Evolutionary conservation across 2,329 filamentous ascomycete genomes (phyloP).

Genomic region (Aureobasidium leucospermi): DNA sequence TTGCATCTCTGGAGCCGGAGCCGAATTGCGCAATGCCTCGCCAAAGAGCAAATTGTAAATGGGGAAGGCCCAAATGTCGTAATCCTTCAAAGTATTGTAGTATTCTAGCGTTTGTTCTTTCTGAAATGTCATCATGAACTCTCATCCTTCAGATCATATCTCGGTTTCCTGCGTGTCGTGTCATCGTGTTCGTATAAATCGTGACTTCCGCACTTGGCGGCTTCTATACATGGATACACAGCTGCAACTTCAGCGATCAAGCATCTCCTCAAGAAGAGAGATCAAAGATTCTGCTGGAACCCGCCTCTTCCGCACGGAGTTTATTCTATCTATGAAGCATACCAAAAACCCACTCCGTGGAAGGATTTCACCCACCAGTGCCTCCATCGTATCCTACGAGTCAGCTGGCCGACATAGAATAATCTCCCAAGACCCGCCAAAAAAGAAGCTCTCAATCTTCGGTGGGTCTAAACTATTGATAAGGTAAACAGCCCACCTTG

Average conservation of each 20-base stretch:
- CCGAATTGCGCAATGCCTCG: conserved; percentile 55
- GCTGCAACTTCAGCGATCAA: background rate
- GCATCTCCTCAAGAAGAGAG: background rate
- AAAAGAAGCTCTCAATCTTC: background rate
- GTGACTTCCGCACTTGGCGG: background rate
- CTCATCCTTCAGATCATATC: background rate
- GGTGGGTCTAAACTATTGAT: conserved; percentile 1
- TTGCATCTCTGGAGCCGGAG: conserved; percentile 73
- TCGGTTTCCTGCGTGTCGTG: background rate
- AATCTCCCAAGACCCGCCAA: background rate
- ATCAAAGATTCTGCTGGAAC: background rate
- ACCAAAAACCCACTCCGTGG: background rate
- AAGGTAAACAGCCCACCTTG: background rate
- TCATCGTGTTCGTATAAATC: background rate
- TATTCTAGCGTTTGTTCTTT: conserved; percentile 6
- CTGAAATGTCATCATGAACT: conserved; percentile 8
- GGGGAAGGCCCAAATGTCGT: background rate
- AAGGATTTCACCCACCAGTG: background rate
- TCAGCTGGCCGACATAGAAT: background rate
- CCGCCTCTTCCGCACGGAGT: no score
- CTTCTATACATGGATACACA: background rate
- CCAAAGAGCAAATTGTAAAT: conserved; percentile 44
- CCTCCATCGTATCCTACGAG: background rate
- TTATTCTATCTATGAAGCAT: background rate
- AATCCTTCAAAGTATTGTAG: background rate